Conservation (phyloP, 2,329 filamentous ascomycete species). For the Myotisia sp. region DNA sequence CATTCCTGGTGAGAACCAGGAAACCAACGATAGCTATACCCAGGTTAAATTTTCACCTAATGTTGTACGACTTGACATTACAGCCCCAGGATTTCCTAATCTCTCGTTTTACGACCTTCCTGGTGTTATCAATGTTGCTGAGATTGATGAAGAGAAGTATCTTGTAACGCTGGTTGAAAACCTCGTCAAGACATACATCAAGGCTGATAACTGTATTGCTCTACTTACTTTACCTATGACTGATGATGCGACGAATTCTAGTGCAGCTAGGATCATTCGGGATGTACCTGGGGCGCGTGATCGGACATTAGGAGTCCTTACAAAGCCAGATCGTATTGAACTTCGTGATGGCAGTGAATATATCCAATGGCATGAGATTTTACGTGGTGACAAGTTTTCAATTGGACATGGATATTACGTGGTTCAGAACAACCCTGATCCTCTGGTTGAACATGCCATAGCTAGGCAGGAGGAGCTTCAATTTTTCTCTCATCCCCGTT, state of each 20-base stretch:
- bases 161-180: slow-evolving; percentile 59
- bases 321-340: slow-evolving; percentile 64
- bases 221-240: slow-evolving; percentile 67
- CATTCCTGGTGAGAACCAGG: slow-evolving; percentile 36
- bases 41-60: slow-evolving; percentile 68
- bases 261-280: slow-evolving; percentile 51
- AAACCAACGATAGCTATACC: slow-evolving; percentile 19
- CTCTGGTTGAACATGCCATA: slow-evolving; percentile 29
- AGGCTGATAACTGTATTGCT: slow-evolving; percentile 55
- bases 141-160: slow-evolving; percentile 49
- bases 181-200: slow-evolving; percentile 55
- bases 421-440: slow-evolving; percentile 45
- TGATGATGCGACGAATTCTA: slow-evolving; percentile 61
- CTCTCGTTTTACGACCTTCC: slow-evolving; percentile 77
- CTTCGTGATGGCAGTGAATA: slow-evolving; percentile 35
- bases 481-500: slow-evolving; percentile 39
- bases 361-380: slow-evolving; percentile 48
- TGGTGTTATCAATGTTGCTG: slow-evolving; percentile 60
- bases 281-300: slow-evolving; percentile 38
- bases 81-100: slow-evolving; percentile 54
- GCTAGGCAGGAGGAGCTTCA: slow-evolving; percentile 36
- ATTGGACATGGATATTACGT: slow-evolving; percentile 67
- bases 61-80: slow-evolving; percentile 61
- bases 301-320: slow-evolving; percentile 61
- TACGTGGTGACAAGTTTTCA: slow-evolving; percentile 46